Evolutionary conservation across 148 eudicot genomes (phyloP), one percentile per base, ranked within the genome.

Genomic region (Vaccinium darrowii): DNA sequence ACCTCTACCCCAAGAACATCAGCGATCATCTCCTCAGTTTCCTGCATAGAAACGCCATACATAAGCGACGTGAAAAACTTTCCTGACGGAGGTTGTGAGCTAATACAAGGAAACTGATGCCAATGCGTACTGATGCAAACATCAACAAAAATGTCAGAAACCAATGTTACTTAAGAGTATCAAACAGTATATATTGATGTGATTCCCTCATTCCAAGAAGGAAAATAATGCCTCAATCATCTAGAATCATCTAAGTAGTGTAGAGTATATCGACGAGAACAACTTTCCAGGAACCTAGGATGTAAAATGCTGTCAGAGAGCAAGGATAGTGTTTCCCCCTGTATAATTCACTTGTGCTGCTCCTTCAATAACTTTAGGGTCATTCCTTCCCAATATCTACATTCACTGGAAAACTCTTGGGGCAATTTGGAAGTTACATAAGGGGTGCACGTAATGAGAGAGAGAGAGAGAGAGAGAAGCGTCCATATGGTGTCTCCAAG

Each of bases 1-100:
- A 94, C 98, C 91, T 96, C 98, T 1, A 96, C 98, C 74, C 98
- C 98, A 67, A 94, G 94, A 82, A 96, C 98, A 92, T 96, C 98
- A 16, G 95, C 94, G 84, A 96, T 93, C 87, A 96, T 82, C 89
- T 96, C 98, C 91, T 96, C 98, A 0, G 98, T 96, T 91, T 96
- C 98, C 98, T 95, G 89, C 6, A 87, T 57, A 54, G 43, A 76
- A 80, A 50, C 50, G 25, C 7, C 39, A 47, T 51, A 78, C 15
- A 71, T 69, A 19, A 83, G 89, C 39, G 39, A 11, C 30, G 0
- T n/a, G 19, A 23, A 53, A 56, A 33, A 81, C 43, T 8, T 19
- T 33, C 51, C 83, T 58, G 58, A 58, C 43, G 3, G 8, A 21
- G 11, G 73, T 19, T 30, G 18, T 33, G 4, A 30, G 12, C 43